Percentiles rank a stretch among this genome's conserved stretches.
Evolutionary conservation across 202 grass and related monocot genomes (phyloP).

Genomic region (Zizania palustris): DNA sequence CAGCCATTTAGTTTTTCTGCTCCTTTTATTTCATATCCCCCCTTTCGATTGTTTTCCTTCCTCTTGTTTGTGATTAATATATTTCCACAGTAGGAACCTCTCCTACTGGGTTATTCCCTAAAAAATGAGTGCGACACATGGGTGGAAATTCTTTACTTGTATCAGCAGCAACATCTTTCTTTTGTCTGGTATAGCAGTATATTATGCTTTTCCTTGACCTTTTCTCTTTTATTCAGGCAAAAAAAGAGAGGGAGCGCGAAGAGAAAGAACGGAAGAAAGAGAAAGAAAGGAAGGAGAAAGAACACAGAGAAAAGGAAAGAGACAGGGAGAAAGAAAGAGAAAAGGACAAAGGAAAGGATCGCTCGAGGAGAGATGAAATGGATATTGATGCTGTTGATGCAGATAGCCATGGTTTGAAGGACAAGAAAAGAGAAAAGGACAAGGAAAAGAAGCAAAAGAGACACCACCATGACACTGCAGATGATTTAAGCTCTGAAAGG

Average conservation of each 20-base stretch:
- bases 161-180: too few relatives aligned
- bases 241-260: slow-evolving; percentile 53
- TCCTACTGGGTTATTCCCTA: too few relatives aligned
- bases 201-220: not conserved
- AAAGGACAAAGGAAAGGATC: slow-evolving; percentile 80
- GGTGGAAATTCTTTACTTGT: not conserved
- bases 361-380: slow-evolving; percentile 69
- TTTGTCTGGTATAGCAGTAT: not conserved
- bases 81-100: too few relatives aligned
- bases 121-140: slow-evolving; percentile 5
- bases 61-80: too few relatives aligned
- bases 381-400: slow-evolving; percentile 67
- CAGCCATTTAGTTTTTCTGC: too few relatives aligned
- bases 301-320: slow-evolving; percentile 58
- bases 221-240: slow-evolving; percentile 40
- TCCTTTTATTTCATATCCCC: too few relatives aligned
- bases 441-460: slow-evolving; percentile 97
- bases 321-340: slow-evolving; percentile 64
- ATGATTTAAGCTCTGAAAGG: slow-evolving; percentile 78
- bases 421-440: slow-evolving; percentile 84
- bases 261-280: slow-evolving; percentile 57
- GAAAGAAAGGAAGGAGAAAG: slow-evolving; percentile 62
- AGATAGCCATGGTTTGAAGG: slow-evolving; percentile 70
- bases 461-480: slow-evolving; percentile 64
- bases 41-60: too few relatives aligned